Conservation (phyloP, 2,329 filamentous ascomycete species). For the Pyrenochaeta sp. region DNA sequence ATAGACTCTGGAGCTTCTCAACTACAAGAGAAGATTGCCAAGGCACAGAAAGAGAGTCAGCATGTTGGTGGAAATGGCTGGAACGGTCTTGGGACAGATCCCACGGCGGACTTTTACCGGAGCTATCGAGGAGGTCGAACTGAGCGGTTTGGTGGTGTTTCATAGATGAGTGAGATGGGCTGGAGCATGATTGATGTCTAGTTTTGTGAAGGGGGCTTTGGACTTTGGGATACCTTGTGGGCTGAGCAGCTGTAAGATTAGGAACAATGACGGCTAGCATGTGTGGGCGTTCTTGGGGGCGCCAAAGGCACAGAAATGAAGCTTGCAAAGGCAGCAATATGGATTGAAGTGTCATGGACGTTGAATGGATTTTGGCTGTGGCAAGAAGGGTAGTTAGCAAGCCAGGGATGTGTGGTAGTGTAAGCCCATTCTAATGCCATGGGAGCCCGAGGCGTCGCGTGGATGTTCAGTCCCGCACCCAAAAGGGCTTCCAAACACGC, state of each 20-base stretch:
- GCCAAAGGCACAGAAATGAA: background rate
- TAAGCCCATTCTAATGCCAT: background rate
- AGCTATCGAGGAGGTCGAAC: conserved; percentile 75
- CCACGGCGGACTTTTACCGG: conserved; percentile 88
- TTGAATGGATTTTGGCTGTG: no score
- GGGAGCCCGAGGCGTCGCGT: background rate
- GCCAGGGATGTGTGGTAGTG: no score
- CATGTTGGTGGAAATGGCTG: conserved; percentile 60
- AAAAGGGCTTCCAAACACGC: no score
- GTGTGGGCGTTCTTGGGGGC: background rate
- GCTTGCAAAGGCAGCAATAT: background rate
- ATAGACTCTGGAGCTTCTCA: conserved; percentile 87
- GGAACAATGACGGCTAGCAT: background rate
- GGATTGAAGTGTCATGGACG: background rate
- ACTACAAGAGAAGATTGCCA: conserved; percentile 81
- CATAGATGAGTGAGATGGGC: conserved; percentile 12
- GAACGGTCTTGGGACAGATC: conserved; percentile 68
- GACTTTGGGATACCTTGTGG: no score
- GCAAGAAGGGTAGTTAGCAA: no score
- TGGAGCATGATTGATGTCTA: background rate
- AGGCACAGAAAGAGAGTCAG: conserved; percentile 81
- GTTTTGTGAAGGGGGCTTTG: background rate
- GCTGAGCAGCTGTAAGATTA: background rate
- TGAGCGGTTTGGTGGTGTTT: conserved; percentile 44
- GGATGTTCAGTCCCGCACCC: background rate